Percentiles rank a stretch among this genome's conserved stretches.
Conservation (phyloP, 1,284 basidiomycete genomes). For the Golubevia pallescens region DNA sequence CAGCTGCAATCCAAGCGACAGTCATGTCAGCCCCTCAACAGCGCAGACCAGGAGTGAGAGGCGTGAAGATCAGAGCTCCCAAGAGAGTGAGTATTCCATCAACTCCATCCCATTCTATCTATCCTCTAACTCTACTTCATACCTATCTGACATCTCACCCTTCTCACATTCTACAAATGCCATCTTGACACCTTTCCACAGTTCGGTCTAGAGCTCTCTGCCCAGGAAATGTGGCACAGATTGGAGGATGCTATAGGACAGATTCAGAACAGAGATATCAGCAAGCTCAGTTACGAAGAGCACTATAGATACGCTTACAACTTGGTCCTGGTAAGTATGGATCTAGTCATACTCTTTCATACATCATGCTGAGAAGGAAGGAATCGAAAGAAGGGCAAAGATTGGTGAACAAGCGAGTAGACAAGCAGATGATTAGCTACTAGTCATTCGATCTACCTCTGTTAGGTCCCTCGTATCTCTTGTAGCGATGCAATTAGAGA, state of each 20-base stretch:
- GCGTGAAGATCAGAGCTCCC: not conserved
- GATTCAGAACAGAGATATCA: conserved; percentile 93
- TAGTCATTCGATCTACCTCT: no score
- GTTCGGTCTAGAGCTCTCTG: conserved; percentile 44
- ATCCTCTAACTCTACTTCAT: not conserved
- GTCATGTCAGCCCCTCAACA: no score
- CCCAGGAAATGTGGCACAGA: conserved; percentile 70
- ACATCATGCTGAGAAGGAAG: no score
- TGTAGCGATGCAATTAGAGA: no score
- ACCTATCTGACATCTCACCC: not conserved
- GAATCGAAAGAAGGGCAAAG: not conserved
- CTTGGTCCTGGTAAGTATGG: conserved; percentile 38
- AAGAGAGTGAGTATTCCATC: not conserved
- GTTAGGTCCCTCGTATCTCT: no score
- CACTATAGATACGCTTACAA: conserved; percentile 71
- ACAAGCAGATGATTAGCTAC: no score
- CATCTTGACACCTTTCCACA: no score
- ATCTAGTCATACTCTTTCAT: not conserved
- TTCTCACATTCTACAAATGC: no score
- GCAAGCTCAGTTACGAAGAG: conserved; percentile 92
- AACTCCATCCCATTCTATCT: no score
- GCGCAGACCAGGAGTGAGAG: not conserved
- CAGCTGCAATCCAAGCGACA: no score
- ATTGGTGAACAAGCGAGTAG: no score
- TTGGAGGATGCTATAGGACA: conserved; percentile 85